Conservation (phyloP, 2,329 filamentous ascomycete species). For the Ophiostoma angusticollis region DNA sequence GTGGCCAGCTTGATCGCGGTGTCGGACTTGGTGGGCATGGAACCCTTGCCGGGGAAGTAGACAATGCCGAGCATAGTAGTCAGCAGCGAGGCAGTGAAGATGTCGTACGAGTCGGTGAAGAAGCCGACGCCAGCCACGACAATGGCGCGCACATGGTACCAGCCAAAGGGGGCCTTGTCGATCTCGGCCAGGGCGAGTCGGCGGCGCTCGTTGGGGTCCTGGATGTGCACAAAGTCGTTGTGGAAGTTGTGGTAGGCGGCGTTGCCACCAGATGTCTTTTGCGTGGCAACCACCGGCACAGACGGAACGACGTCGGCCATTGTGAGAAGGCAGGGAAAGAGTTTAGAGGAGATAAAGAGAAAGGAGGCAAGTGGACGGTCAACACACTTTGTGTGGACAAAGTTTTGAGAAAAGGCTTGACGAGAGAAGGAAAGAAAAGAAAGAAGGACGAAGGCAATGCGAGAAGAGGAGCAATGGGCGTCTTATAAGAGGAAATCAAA, state of each 20-base stretch:
- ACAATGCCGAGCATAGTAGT: conserved; percentile 69
- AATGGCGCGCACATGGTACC: conserved; percentile 70
- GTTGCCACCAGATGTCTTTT: conserved; percentile 51
- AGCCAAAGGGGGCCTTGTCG: conserved; percentile 70
- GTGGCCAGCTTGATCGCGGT: conserved; percentile 79
- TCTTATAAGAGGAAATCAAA: no score
- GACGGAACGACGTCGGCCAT: conserved; percentile 13
- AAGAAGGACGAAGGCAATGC: no score
- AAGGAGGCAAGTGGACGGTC: background rate
- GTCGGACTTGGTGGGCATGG: conserved; percentile 54
- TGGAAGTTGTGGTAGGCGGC: conserved; percentile 65
- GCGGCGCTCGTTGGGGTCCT: conserved; percentile 66
- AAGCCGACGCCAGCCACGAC: conserved; percentile 74
- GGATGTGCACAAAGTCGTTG: conserved; percentile 33
- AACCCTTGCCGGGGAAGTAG: conserved; percentile 48
- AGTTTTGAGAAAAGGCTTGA: no score
- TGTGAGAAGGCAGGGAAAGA: background rate
- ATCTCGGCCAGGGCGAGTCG: conserved; percentile 70
- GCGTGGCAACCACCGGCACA: conserved; percentile 11
- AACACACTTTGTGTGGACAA: no score
- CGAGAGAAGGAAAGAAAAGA: background rate
- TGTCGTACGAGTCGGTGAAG: conserved; percentile 71
- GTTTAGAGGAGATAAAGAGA: background rate
- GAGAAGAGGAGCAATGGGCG: no score
- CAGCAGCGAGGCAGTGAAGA: conserved; percentile 64